Evolutionary conservation across 2,329 filamentous ascomycete genomes (phyloP).

Genomic region (Diaporthe vaccinii): DNA sequence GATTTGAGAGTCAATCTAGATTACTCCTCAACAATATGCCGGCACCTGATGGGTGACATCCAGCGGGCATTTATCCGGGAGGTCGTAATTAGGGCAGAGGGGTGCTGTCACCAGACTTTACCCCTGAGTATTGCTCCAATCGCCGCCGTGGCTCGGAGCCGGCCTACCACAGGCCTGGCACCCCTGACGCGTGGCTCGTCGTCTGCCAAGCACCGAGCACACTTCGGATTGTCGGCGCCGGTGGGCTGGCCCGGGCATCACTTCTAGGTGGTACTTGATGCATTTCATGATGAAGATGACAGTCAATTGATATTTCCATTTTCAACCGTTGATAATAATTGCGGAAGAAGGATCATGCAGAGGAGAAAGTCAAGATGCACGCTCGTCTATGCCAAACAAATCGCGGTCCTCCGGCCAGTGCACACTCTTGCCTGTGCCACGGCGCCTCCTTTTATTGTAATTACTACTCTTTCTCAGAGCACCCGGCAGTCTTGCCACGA

Average conservation of each 20-base stretch:
- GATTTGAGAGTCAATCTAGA: neutral
- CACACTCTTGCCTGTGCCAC: slow-evolving; percentile 26
- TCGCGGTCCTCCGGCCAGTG: slow-evolving; percentile 27
- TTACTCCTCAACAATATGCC: slow-evolving; percentile 21
- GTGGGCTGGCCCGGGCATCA: neutral
- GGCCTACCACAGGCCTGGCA: neutral
- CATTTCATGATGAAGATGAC: too few species aligned
- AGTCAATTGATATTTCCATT: neutral
- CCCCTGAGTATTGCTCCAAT: slow-evolving; percentile 21
- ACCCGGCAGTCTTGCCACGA: slow-evolving; percentile 40
- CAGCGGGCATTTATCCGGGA: slow-evolving; percentile 21
- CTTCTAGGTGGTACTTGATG: too few species aligned
- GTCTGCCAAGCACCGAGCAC: neutral
- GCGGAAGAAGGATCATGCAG: neutral
- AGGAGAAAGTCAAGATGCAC: neutral
- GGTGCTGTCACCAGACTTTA: neutral
- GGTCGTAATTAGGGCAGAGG: slow-evolving; percentile 2
- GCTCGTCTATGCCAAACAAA: slow-evolving; percentile 1
- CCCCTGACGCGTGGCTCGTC: too few species aligned
- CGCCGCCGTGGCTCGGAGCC: neutral
- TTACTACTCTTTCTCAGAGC: slow-evolving; percentile 34
- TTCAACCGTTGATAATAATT: neutral
- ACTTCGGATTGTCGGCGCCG: neutral
- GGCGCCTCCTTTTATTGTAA: neutral
- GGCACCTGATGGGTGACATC: neutral